phyloP scores from a whole-genome alignment of 768 basidiomycete genomes.

The Mycena maculata region DNA sequence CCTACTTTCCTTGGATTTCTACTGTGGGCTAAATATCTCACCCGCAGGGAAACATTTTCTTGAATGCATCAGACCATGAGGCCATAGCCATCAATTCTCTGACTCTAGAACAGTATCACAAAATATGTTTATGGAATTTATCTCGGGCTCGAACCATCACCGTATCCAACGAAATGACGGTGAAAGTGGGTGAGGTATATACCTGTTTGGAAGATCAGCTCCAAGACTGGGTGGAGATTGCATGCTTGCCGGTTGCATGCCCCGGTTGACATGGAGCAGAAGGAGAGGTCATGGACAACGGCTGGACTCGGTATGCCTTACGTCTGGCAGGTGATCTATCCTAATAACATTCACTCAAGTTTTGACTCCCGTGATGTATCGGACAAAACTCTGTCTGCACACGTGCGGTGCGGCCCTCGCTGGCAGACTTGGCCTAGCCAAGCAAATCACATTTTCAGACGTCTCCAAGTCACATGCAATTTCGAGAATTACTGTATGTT shows the following conservation, averaged over 20 bases:
- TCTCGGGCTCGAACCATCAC: background rate
- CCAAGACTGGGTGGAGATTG: background rate
- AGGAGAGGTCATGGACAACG: too few species aligned
- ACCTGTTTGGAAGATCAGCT: background rate
- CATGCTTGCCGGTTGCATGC: too few species aligned
- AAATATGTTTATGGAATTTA: background rate
- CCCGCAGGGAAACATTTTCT: background rate
- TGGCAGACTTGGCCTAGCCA: background rate
- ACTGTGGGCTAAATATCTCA: background rate
- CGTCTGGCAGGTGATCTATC: background rate
- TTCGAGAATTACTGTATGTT: background rate
- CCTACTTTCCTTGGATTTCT: background rate
- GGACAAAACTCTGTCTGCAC: background rate
- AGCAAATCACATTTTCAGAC: conserved; percentile 10
- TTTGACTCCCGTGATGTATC: background rate
- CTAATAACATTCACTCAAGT: background rate
- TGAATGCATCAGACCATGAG: background rate
- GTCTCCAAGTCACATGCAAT: background rate
- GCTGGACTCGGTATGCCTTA: background rate
- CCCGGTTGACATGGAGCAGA: too few species aligned
- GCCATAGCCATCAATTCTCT: background rate
- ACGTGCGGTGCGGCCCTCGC: background rate
- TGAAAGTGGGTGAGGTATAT: background rate
- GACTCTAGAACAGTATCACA: background rate
- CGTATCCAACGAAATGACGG: background rate